Conservation (phyloP, 1,284 basidiomycete genomes). For the Xerocomus minutiporus region DNA sequence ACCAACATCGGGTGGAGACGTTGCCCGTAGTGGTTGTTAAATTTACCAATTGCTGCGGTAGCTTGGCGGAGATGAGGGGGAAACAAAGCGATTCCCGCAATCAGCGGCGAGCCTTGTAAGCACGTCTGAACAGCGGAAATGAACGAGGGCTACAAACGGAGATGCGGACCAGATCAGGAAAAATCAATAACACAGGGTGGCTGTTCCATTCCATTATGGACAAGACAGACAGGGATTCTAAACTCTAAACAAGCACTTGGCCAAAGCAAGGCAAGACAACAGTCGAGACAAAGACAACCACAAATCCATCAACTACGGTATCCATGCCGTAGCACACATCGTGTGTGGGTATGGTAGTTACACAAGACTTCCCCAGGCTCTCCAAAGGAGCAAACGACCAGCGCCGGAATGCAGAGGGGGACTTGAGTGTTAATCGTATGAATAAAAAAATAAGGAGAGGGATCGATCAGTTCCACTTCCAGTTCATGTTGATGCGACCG, state of each 20-base stretch:
- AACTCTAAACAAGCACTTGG: constrained; percentile 18
- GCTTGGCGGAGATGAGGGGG: constrained; percentile 16
- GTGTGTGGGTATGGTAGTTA: constrained; percentile 13
- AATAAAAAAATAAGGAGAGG: constrained; percentile 27
- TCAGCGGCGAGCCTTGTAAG: constrained; percentile 8
- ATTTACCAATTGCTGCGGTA: constrained; percentile 20
- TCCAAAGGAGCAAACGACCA: constrained; percentile 15
- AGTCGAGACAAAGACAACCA: constrained; percentile 8
- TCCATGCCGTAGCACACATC: constrained; percentile 22
- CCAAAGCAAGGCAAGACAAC: constrained; percentile 27
- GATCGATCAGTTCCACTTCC: constrained; percentile 37
- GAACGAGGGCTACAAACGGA: constrained; percentile 7
- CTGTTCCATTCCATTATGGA: constrained; percentile 10
- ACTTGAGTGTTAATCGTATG: constrained; percentile 12
- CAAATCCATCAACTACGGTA: constrained; percentile 31
- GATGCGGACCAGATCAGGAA: neutral
- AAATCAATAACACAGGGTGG: neutral
- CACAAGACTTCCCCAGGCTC: constrained; percentile 10
- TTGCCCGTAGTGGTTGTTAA: constrained; percentile 3
- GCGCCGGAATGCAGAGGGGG: constrained; percentile 8
- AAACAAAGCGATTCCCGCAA: constrained; percentile 8
- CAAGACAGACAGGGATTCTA: constrained; percentile 14
- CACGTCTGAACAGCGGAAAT: constrained; percentile 9
- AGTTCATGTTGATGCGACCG: constrained; percentile 55
- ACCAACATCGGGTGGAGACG: neutral